phyloP scores from a whole-genome alignment of 2,329 filamentous ascomycete species.

The Neurospora crassa region DNA sequence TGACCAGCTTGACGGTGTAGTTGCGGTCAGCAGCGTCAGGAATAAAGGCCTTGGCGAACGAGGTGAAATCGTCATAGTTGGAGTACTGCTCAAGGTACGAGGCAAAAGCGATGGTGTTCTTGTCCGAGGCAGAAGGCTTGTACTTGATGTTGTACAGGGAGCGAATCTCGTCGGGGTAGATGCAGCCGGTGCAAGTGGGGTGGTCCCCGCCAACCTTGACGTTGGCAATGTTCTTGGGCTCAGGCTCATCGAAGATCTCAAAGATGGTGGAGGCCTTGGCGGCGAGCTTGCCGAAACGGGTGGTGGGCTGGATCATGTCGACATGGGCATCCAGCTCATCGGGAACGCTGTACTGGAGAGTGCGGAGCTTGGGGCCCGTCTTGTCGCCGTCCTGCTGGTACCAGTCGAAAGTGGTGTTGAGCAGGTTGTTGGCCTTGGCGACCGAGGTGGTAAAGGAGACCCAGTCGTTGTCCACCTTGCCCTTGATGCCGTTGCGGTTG shows the following conservation, averaged over 20 bases:
- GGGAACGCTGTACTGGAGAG: constrained; percentile 51
- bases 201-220: constrained; percentile 12
- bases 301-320: constrained; percentile 57
- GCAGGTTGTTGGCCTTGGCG: constrained; percentile 41
- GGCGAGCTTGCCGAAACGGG: constrained; percentile 44
- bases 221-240: background rate
- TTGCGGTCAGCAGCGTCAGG: constrained; percentile 30
- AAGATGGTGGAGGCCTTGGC: constrained; percentile 27
- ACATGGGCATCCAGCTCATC: constrained; percentile 42
- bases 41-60: constrained; percentile 37
- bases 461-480: constrained; percentile 47
- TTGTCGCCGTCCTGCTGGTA: constrained; percentile 38
- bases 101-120: constrained; percentile 28
- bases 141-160: constrained; percentile 37
- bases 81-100: constrained; percentile 40
- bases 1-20: constrained; percentile 47
- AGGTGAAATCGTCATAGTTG: constrained; percentile 36
- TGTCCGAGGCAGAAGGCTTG: constrained; percentile 17
- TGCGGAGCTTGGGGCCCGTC: constrained; percentile 28
- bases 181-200: constrained; percentile 27
- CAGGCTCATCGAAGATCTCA: background rate
- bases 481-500: constrained; percentile 33
- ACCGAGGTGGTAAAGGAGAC: constrained; percentile 47
- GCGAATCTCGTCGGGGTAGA: constrained; percentile 39
- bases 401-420: constrained; percentile 47